Conservation (phyloP, 768 basidiomycete genomes). For the Daedaleopsis nitida region DNA sequence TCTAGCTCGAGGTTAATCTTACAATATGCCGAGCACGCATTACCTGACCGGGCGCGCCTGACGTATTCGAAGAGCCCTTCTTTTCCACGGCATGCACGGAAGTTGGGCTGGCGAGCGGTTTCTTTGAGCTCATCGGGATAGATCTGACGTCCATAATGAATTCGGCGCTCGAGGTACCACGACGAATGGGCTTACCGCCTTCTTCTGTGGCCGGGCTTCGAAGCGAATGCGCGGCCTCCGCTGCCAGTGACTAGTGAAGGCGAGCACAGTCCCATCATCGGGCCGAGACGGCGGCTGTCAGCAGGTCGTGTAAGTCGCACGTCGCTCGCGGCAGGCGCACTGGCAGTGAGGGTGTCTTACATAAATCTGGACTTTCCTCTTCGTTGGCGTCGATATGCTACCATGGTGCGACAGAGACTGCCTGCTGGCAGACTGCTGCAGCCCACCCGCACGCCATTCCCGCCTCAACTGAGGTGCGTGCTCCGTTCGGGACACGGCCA, state of each 20-base stretch:
- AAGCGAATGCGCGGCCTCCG: too few relatives aligned
- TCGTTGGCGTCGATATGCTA: slow-evolving; percentile 7
- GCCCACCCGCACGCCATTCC: too few relatives aligned
- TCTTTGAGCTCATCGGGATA: slow-evolving; percentile 12
- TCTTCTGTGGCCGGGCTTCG: background rate
- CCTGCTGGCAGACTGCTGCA: background rate
- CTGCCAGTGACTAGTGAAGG: background rate
- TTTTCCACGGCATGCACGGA: slow-evolving; percentile 18
- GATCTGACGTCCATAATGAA: slow-evolving; percentile 15
- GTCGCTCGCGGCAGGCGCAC: slow-evolving; percentile 9
- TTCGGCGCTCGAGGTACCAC: slow-evolving; percentile 3
- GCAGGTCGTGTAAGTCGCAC: slow-evolving; percentile 10
- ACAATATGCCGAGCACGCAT: background rate
- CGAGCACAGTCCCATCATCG: background rate
- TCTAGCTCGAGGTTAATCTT: background rate
- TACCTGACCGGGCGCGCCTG: background rate
- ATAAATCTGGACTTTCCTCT: slow-evolving; percentile 20
- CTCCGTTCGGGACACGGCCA: background rate
- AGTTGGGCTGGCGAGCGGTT: slow-evolving; percentile 1
- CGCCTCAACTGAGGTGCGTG: slow-evolving; percentile 9
- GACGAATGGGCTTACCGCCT: background rate
- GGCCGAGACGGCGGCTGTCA: slow-evolving; percentile 8
- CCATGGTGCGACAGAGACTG: slow-evolving; percentile 1
- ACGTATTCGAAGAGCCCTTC: background rate
- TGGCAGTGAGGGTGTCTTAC: slow-evolving; percentile 19